Conservation (phyloP, 768 basidiomycete species). For the Mycena chlorophos region DNA sequence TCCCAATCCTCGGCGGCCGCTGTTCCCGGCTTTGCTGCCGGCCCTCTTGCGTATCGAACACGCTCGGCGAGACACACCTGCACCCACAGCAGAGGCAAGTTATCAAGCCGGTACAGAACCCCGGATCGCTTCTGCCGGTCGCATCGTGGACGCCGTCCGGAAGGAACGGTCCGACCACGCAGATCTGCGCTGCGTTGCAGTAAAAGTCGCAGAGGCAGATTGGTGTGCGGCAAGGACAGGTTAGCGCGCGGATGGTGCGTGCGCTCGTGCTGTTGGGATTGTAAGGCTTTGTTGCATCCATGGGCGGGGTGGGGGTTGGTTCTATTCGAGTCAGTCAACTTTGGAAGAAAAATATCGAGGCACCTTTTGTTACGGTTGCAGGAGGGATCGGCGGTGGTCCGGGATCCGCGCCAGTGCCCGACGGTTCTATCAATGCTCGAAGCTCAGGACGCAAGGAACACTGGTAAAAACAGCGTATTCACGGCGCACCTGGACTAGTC, state of each 20-base stretch:
- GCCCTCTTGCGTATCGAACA: not conserved
- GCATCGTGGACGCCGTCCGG: not conserved
- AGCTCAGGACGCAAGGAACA: no score
- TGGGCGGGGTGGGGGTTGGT: no score
- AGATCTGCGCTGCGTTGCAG: not conserved
- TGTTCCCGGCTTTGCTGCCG: not conserved
- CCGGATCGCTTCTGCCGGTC: not conserved
- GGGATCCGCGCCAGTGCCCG: no score
- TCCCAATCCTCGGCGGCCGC: not conserved
- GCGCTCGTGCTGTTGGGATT: conserved; percentile 35
- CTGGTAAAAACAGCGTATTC: no score
- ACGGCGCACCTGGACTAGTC: no score
- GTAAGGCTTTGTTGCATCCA: no score
- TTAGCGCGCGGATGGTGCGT: not conserved
- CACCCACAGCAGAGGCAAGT: not conserved
- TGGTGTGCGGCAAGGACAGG: not conserved
- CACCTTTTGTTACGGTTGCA: no score
- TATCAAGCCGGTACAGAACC: not conserved
- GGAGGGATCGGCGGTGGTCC: no score
- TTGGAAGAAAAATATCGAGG: no score
- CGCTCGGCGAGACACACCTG: not conserved
- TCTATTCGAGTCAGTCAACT: no score
- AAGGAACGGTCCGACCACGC: not conserved
- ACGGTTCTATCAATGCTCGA: no score
- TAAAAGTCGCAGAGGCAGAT: not conserved